Evolutionary conservation across 208 protist species (phyloP).

Genomic region (Leishmania braziliensis): DNA sequence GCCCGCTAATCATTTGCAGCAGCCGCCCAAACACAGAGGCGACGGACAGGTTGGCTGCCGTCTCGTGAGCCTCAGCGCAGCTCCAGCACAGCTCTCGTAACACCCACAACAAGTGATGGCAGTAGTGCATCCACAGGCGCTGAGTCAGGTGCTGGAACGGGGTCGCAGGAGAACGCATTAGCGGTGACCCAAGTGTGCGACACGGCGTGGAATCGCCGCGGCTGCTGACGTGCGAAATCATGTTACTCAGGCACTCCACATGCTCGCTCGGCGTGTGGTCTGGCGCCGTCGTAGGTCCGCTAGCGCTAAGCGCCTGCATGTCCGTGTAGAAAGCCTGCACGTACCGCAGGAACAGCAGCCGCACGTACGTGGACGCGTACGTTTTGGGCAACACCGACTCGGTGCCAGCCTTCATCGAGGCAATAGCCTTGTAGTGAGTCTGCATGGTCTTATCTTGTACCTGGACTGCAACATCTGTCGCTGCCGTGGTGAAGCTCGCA

Average conservation of each 20-base stretch:
- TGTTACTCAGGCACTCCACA: neutral
- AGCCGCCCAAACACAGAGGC: constrained; percentile 61
- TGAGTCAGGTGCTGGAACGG: constrained; percentile 26
- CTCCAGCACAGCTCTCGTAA: constrained; percentile 59
- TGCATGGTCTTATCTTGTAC: constrained; percentile 25
- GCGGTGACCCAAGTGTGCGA: constrained; percentile 12
- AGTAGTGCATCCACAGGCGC: constrained; percentile 48
- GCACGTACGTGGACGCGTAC: constrained; percentile 60
- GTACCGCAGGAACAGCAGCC: constrained; percentile 63
- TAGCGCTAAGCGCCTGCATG: constrained; percentile 16
- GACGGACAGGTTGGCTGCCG: constrained; percentile 57
- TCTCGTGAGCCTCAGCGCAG: constrained; percentile 52
- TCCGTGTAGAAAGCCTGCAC: constrained; percentile 58
- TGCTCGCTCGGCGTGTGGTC: neutral
- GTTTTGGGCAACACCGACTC: constrained; percentile 40
- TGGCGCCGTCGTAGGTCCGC: neutral
- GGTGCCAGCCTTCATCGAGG: constrained; percentile 25
- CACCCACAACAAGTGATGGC: constrained; percentile 52
- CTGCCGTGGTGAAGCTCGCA: constrained; percentile 19
- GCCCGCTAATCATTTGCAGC: constrained; percentile 39
- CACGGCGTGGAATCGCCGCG: neutral
- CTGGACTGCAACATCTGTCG: constrained; percentile 11
- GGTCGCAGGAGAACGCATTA: neutral
- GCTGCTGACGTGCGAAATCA: neutral
- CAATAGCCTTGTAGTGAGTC: constrained; percentile 36